Evolutionary conservation across 768 basidiomycete genomes (phyloP).

Genomic region (Phylloporus arenicola): DNA sequence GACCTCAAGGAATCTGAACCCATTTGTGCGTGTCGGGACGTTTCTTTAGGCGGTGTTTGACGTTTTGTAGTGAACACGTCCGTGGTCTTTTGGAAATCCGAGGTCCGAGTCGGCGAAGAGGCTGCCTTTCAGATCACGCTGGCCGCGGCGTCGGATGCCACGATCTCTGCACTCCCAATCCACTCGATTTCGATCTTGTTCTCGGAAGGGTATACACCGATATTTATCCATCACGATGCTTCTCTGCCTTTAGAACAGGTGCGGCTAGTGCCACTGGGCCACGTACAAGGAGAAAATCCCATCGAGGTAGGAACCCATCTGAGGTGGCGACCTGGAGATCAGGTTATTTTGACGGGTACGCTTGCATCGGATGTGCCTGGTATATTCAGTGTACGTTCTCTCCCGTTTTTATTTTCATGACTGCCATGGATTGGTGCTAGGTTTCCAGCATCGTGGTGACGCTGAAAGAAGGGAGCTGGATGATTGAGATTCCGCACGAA

Average conservation of each 20-base stretch:
- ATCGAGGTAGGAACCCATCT: conserved; percentile 39
- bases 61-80: conserved; percentile 51
- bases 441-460: conserved; percentile 46
- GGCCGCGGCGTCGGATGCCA: conserved; percentile 42
- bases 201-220: conserved; percentile 41
- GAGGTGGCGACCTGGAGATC: conserved; percentile 51
- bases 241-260: conserved; percentile 11
- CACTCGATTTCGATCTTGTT: conserved; percentile 56
- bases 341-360: conserved; percentile 57
- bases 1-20: conserved; percentile 60
- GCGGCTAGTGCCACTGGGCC: conserved; percentile 37
- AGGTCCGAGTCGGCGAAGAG: conserved; percentile 53
- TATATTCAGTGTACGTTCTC: conserved; percentile 46
- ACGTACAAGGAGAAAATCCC: conserved; percentile 37
- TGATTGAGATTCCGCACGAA: conserved; percentile 54
- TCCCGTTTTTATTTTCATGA: not conserved
- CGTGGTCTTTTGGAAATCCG: conserved; percentile 66
- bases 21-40: conserved; percentile 45
- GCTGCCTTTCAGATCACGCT: conserved; percentile 75
- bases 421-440: conserved; percentile 10
- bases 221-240: conserved; percentile 45
- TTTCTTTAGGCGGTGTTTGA: conserved; percentile 3
- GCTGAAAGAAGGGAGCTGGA: conserved; percentile 63
- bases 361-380: conserved; percentile 47
- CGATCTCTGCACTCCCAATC: conserved; percentile 58